Evolutionary conservation across 345 rosid species (phyloP).

Genomic region (Eucalyptus sideroxylon): DNA sequence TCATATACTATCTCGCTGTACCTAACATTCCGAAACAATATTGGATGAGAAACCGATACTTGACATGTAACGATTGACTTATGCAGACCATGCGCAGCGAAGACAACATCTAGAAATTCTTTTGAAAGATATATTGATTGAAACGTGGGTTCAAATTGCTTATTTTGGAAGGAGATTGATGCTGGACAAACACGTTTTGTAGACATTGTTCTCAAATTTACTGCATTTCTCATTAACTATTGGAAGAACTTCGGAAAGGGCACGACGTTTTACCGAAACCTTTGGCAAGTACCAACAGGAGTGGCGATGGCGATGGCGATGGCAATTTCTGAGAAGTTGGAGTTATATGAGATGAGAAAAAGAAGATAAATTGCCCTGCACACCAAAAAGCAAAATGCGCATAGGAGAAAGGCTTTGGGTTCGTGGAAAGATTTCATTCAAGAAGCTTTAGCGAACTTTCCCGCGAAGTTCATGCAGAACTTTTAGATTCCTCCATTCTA

Average conservation of each 20-base stretch:
- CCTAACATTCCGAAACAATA: rapidly evolving
- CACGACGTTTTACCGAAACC: rapidly evolving
- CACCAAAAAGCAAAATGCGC: neutral
- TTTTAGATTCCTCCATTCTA: neutral
- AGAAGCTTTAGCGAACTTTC: neutral
- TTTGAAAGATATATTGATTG: neutral
- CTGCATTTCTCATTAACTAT: rapidly evolving
- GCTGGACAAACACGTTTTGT: rapidly evolving
- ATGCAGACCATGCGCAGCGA: rapidly evolving
- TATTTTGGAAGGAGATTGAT: neutral
- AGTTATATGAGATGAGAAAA: rapidly evolving
- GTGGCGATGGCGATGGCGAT: neutral
- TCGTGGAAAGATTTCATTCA: rapidly evolving
- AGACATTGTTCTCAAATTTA: neutral
- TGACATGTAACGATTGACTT: rapidly evolving
- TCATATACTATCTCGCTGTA: rapidly evolving
- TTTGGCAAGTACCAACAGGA: neutral
- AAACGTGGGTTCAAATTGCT: rapidly evolving
- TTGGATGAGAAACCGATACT: rapidly evolving
- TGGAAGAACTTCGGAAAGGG: rapidly evolving
- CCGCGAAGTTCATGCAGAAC: neutral
- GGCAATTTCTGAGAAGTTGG: neutral
- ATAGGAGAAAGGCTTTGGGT: rapidly evolving
- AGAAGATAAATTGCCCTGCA: neutral
- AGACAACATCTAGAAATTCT: rapidly evolving